These are phyloP conservation scores for Neofusicoccum ribis DNA, from an alignment of 2,329 filamentous ascomycete species.

Conservation along the genomic window DNA sequence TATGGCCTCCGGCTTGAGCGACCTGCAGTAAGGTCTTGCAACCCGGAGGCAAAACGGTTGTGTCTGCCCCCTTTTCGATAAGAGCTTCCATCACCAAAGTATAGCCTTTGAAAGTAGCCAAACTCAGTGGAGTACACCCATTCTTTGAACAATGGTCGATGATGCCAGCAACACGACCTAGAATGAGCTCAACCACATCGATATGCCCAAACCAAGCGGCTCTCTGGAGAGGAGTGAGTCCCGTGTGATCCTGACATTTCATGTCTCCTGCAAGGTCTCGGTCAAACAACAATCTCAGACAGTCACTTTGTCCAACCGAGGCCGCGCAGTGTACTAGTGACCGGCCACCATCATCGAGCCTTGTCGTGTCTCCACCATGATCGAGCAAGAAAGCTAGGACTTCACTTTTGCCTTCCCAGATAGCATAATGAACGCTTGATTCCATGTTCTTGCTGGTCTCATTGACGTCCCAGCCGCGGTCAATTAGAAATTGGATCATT, in stretches of 20 bases:
- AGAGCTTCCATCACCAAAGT: not conserved
- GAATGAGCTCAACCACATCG: not conserved
- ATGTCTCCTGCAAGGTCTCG: not conserved
- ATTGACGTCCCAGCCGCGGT: not conserved
- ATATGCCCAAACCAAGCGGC: not conserved
- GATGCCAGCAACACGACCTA: accelerated
- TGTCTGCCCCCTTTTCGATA: not conserved
- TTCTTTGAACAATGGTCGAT: not conserved
- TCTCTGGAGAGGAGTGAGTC: not conserved
- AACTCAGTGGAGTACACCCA: accelerated
- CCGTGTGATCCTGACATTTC: accelerated
- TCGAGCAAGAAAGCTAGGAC: not conserved
- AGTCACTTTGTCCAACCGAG: not conserved
- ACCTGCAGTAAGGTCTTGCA: not conserved
- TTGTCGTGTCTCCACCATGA: not conserved
- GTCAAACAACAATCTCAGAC: not conserved
- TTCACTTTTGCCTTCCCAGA: accelerated
- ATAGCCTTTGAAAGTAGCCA: not conserved
- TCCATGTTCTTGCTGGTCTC: too few species aligned
- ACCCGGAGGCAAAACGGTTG: accelerated
- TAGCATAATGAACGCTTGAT: not conserved
- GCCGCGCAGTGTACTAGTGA: not conserved
- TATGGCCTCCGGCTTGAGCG: not conserved
- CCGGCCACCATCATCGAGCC: accelerated
- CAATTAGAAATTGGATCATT: not conserved